These are phyloP conservation scores for Emericellopsis atlantica DNA, from an alignment of 2,329 filamentous ascomycete genomes.

Conservation along the genomic window DNA sequence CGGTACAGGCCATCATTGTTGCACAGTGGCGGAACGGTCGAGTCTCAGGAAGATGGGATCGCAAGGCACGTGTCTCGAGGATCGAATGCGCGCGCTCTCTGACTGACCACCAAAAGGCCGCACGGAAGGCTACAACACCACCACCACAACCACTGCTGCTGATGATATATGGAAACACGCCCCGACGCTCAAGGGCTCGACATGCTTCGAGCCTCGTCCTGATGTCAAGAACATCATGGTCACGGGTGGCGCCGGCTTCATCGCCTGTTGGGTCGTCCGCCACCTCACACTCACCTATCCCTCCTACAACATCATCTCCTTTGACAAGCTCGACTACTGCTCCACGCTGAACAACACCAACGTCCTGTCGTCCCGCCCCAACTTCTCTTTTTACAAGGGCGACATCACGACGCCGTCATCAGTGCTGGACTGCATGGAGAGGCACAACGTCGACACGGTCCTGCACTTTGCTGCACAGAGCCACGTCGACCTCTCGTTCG, in stretches of 20 bases:
- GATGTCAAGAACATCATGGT: slow-evolving; percentile 73
- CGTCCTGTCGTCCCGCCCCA: slow-evolving; percentile 50
- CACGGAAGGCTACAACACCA: background rate
- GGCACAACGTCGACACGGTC: slow-evolving; percentile 64
- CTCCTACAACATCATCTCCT: slow-evolving; percentile 67
- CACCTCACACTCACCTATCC: slow-evolving; percentile 66
- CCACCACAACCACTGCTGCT: slow-evolving; percentile 17
- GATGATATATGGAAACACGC: slow-evolving; percentile 59
- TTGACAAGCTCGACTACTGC: slow-evolving; percentile 79
- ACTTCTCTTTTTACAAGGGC: slow-evolving; percentile 71
- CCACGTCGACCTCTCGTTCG: slow-evolving; percentile 72
- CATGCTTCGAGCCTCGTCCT: slow-evolving; percentile 54
- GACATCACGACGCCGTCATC: slow-evolving; percentile 62
- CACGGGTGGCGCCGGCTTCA: slow-evolving; percentile 76
- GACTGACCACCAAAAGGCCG: background rate
- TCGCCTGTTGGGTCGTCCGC: slow-evolving; percentile 76
- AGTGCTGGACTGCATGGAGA: slow-evolving; percentile 58
- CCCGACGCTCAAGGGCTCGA: slow-evolving; percentile 56
- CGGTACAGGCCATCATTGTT: background rate
- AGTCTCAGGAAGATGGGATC: background rate
- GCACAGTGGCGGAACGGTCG: background rate
- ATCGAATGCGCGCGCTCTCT: background rate
- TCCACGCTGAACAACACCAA: slow-evolving; percentile 70
- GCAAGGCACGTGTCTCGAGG: background rate
- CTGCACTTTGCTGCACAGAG: slow-evolving; percentile 81